These are phyloP conservation scores for Agaricus sinodeliciosus DNA, from an alignment of 768 basidiomycete species.

Conservation along the genomic window DNA sequence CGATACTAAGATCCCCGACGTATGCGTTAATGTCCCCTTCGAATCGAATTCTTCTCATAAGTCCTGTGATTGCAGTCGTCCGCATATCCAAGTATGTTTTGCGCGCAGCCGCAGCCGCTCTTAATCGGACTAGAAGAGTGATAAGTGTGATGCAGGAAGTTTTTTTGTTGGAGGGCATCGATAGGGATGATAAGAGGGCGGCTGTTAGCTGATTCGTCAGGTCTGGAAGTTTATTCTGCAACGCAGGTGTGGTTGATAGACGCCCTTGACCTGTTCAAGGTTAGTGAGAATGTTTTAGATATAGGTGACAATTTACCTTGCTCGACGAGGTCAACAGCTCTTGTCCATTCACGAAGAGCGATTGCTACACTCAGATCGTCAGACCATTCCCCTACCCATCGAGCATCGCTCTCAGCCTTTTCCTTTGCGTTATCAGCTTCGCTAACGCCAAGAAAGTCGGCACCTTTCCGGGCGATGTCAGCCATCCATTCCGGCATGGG, in stretches of 20 bases:
- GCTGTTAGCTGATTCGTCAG: conserved; percentile 64
- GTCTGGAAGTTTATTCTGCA: conserved; percentile 53
- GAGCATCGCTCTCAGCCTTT: conserved; percentile 71
- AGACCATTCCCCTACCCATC: conserved; percentile 88
- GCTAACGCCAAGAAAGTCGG: conserved; percentile 29
- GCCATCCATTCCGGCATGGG: conserved; percentile 74
- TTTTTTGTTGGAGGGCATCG: conserved; percentile 73
- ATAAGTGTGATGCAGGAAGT: conserved; percentile 66
- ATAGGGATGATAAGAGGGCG: conserved; percentile 67
- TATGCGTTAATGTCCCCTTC: conserved; percentile 86
- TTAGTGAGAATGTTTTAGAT: neutral
- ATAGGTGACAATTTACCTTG: conserved; percentile 45
- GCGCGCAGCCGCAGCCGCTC: conserved; percentile 72
- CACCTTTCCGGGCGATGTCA: conserved; percentile 54
- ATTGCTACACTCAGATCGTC: conserved; percentile 91
- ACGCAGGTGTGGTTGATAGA: conserved; percentile 44
- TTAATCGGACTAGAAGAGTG: conserved; percentile 65
- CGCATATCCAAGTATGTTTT: conserved; percentile 79
- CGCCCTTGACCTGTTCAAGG: conserved; percentile 51
- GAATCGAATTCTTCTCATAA: conserved; percentile 83
- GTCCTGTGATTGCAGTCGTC: conserved; percentile 61
- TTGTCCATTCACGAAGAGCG: conserved; percentile 82
- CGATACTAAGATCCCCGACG: conserved; percentile 79
- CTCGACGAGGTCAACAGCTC: conserved; percentile 80
- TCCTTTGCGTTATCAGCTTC: conserved; percentile 55